phyloP scores from a whole-genome alignment of 805 yeast species.

The Blastobotrys chiropterorum region DNA sequence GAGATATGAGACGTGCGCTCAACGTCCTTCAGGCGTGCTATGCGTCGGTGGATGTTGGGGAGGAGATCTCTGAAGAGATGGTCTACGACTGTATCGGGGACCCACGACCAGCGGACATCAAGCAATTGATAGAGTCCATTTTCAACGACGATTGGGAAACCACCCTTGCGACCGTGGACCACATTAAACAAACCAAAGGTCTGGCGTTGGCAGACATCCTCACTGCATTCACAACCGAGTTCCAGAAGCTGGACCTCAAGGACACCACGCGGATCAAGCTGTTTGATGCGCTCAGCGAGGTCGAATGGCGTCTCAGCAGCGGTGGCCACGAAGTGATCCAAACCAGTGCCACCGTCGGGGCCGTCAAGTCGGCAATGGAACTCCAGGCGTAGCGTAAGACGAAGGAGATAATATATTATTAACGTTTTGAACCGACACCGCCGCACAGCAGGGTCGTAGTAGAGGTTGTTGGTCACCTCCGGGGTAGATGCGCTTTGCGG shows the following conservation, averaged over 20 bases:
- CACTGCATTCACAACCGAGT: constrained; percentile 64
- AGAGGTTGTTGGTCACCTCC: too few relatives aligned
- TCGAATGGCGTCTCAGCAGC: constrained; percentile 83
- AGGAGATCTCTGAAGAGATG: constrained; percentile 62
- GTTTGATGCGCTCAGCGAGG: constrained; percentile 68
- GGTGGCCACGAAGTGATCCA: constrained; percentile 93
- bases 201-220: constrained; percentile 84
- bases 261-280: constrained; percentile 56
- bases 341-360: constrained; percentile 84
- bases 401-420: too few relatives aligned
- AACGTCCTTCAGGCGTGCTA: constrained; percentile 92
- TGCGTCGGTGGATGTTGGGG: constrained; percentile 55
- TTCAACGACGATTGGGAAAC: constrained; percentile 86
- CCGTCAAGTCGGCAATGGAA: constrained; percentile 64
- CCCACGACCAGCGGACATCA: constrained; percentile 83
- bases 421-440: too few relatives aligned
- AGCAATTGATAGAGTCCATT: constrained; percentile 66
- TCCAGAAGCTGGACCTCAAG: constrained; percentile 62
- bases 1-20: constrained; percentile 94
- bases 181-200: constrained; percentile 66
- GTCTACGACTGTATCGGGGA: constrained; percentile 94
- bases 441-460: too few relatives aligned
- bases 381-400: constrained; percentile 35
- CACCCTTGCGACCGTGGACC: constrained; percentile 58
- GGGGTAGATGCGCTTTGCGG: too few relatives aligned